Evolutionary conservation across 2,329 filamentous ascomycete genomes (phyloP).

Genomic region (Septoria petroselini): DNA sequence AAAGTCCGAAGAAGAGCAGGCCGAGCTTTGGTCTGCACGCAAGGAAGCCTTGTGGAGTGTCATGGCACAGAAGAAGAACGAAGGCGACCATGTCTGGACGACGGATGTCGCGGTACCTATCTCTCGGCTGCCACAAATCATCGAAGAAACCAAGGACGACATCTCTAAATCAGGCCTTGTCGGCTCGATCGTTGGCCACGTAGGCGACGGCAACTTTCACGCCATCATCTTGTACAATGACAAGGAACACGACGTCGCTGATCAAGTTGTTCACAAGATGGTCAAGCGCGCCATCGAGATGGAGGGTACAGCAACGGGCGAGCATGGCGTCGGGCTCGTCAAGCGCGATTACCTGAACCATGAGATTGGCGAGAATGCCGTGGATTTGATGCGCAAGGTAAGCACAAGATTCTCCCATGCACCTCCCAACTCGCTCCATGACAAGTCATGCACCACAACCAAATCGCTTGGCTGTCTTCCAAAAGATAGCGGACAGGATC

Average conservation of each 20-base stretch:
- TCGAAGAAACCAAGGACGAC: constrained; percentile 70
- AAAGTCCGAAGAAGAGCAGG: constrained; percentile 59
- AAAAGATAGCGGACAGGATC: background rate
- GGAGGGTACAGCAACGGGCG: constrained; percentile 80
- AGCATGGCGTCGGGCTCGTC: constrained; percentile 79
- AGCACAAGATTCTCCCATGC: constrained; percentile 28
- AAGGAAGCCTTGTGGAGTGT: constrained; percentile 74
- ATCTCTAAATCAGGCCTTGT: constrained; percentile 61
- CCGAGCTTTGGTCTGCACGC: constrained; percentile 70
- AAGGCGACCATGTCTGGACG: constrained; percentile 67
- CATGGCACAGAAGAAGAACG: constrained; percentile 60
- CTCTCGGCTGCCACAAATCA: constrained; percentile 66
- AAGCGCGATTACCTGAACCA: constrained; percentile 81
- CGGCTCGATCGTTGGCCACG: constrained; percentile 67
- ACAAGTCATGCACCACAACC: background rate
- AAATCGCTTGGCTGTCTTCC: background rate
- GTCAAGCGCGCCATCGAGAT: constrained; percentile 76
- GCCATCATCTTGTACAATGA: constrained; percentile 64
- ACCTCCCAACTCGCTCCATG: constrained; percentile 1
- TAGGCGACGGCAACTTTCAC: constrained; percentile 74
- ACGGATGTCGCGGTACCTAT: constrained; percentile 80
- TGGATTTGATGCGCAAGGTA: constrained; percentile 80
- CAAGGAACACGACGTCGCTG: constrained; percentile 63
- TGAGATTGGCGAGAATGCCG: constrained; percentile 69
- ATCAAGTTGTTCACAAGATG: constrained; percentile 75